Percentiles rank a stretch among this genome's conserved stretches.
Conservation (phyloP, 108 stramenopile species). For the Nannochloropsis oceanica region DNA sequence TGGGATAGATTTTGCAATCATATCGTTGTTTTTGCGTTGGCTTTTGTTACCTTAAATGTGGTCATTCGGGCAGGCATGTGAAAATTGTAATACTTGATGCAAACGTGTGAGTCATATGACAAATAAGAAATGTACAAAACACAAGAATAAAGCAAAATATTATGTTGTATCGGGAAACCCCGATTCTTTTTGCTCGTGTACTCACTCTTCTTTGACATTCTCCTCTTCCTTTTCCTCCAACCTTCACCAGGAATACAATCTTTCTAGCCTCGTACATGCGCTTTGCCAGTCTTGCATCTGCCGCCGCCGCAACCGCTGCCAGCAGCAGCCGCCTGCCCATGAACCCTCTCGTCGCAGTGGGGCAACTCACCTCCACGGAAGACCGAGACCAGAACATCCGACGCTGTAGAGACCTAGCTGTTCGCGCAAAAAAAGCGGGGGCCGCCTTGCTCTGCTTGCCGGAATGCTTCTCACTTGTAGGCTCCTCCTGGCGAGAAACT, state of each 20-base stretch:
- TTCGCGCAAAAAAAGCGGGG: not conserved
- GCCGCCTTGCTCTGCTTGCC: constrained; percentile 34
- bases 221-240: not conserved
- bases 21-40: too few relatives aligned
- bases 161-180: not conserved
- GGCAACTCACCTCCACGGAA: constrained; percentile 5
- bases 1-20: too few relatives aligned
- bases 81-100: too few relatives aligned
- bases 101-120: too few relatives aligned
- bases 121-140: too few relatives aligned
- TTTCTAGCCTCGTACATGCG: not conserved
- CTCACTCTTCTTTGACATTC: not conserved
- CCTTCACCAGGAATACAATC: not conserved
- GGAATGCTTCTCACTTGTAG: constrained; percentile 36
- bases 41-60: too few relatives aligned
- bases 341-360: constrained; percentile 2
- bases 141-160: too few relatives aligned
- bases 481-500: constrained; percentile 4
- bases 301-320: not conserved
- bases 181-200: not conserved
- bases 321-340: not conserved
- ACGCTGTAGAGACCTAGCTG: not conserved
- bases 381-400: constrained; percentile 1
- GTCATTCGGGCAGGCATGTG: too few relatives aligned
- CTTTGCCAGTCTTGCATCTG: not conserved